Base-by-base conservation (phyloP, 768 basidiomycete genomes). In the Boletellus emodensis region DNA sequence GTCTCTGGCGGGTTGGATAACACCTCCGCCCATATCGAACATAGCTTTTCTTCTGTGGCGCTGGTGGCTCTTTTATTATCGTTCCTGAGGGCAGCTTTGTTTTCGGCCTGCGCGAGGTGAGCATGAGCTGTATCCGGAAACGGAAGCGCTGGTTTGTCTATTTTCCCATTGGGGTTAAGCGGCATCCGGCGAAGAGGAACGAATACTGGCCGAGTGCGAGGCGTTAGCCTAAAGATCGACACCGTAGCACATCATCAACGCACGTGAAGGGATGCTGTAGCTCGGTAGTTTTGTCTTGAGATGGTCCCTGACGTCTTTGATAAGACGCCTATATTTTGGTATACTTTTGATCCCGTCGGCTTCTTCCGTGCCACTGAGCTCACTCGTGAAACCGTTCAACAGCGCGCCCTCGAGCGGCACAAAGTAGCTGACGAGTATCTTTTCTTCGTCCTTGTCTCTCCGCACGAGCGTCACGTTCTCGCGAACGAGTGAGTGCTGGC, bases 371-470 rank as follows among this genome's bases (percentile, higher is more conserved):
- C 73, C 75, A 1, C 70, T 70, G 4, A 82, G 71, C 57, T 90
- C 90, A 52, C 82, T 90, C 55, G 77, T 84, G 61, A 85, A 84
- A 4, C 76, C 87, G 40, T 81, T 80, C 58, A 95, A 71, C 28
- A 71, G 74, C 2, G 80, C 72, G 0, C 83, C 83, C 32, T 84
- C 82, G 35, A 94, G 71, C 12, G 96, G 95, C 14, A 99, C 96
- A 58, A 99, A 91, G 68, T 99, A 99, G 68, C 89, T 91, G 55
- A 99, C 88, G 26, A 99, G 82, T 32, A 97, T 94, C 75, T 99
- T 98, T 73, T 99, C 96, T 70, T 98, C 96, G 69, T 97, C 92
- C 75, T 98, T 98, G 74, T 99, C 95, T 66, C 95, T 76, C 58
- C 95, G 75, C 39, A 99, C 94, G 35, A 98, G 79, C 2, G 96